phyloP scores from a whole-genome alignment of 2,329 filamentous ascomycete genomes.

The Ophiocordyceps camponoti-leonardi region DNA sequence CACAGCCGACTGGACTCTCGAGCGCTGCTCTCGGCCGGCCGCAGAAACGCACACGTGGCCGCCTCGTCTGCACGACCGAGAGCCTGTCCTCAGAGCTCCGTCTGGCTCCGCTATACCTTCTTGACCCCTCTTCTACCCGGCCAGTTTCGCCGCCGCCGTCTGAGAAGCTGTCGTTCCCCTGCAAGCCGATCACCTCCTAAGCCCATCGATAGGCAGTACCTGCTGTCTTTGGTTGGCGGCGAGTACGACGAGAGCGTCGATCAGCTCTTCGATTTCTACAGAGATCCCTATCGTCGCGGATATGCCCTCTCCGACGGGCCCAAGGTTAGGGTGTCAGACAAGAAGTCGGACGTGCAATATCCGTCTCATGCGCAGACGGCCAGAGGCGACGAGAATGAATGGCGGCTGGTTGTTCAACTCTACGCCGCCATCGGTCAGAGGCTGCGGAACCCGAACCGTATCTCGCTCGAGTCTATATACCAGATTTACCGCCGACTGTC shows the following conservation, averaged over 20 bases:
- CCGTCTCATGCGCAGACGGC: slow-evolving; percentile 24
- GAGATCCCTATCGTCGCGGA: slow-evolving; percentile 34
- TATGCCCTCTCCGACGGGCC: slow-evolving; percentile 35
- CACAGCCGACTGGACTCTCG: slow-evolving; percentile 40
- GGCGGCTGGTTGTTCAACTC: slow-evolving; percentile 20
- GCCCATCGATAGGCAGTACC: slow-evolving; percentile 19
- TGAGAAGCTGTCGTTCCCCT: slow-evolving; percentile 9
- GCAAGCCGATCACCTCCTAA: slow-evolving; percentile 5
- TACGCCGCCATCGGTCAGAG: slow-evolving; percentile 21
- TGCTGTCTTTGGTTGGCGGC: slow-evolving; percentile 34
- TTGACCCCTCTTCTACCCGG: slow-evolving; percentile 9
- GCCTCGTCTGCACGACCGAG: slow-evolving; percentile 1
- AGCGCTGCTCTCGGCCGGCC: slow-evolving; percentile 27
- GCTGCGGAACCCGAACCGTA: slow-evolving; percentile 21
- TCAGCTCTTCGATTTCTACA: slow-evolving; percentile 32
- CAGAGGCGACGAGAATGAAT: slow-evolving; percentile 16
- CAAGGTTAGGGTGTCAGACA: slow-evolving; percentile 30
- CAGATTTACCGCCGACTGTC: slow-evolving; percentile 31
- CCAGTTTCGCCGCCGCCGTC: slow-evolving; percentile 6
- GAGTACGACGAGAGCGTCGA: slow-evolving; percentile 30
- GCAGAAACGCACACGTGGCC: slow-evolving; percentile 4
- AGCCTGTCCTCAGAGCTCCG: slow-evolving; percentile 15
- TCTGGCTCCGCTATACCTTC: slow-evolving; percentile 26
- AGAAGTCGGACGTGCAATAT: slow-evolving; percentile 27
- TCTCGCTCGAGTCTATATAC: slow-evolving; percentile 27